Evolutionary conservation across 768 basidiomycete genomes (phyloP), one percentile per base, ranked within the genome.

Genomic region (Lentinula guzmanii): DNA sequence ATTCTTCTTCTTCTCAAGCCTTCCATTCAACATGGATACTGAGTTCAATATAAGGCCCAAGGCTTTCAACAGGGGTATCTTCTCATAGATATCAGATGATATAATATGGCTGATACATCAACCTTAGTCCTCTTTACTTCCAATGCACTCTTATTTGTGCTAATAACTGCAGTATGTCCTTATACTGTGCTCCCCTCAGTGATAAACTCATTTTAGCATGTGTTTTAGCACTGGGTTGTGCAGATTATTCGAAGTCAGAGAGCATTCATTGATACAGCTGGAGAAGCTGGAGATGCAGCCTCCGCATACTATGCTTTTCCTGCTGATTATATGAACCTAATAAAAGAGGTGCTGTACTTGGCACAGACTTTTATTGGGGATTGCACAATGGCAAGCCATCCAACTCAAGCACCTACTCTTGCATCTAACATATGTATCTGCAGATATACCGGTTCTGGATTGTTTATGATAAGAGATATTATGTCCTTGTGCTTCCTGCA

Each of bases 191-290:
- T 28, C 24, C 33, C 24, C 6, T 21, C 28, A 5, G 10, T 5
- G 13, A 11, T 7, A 13, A 31, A 21, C 15, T 8, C 8, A 6
- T 34, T 21, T 8, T 21, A 21, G 21, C 21, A 16, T 39, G 9
- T 53, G 13, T 41, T 57, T 13, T 42, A 57, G 55, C 55, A 57
- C n/a, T 57, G 55, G 55, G 55, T 57, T 11, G 55, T 57, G 16
- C 55, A 57, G 15, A 57, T 57, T 8, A 15, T 39, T 13, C 55
- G 55, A 3, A 42, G 55, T 57, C 55, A 57, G n/a, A 16, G 41
- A 28, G 55, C 55, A 21, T 57, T 57, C 39, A 57, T 57, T 16
- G 24, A 28, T 15, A 57, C 55, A n/a, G 39, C 15, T 9, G 55
- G 55, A 42, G 15, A 41, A 13, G 13, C 37, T 5, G 55, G 55